Conservation (phyloP, 2,329 filamentous ascomycete species). For the Colletotrichum spinosum region DNA sequence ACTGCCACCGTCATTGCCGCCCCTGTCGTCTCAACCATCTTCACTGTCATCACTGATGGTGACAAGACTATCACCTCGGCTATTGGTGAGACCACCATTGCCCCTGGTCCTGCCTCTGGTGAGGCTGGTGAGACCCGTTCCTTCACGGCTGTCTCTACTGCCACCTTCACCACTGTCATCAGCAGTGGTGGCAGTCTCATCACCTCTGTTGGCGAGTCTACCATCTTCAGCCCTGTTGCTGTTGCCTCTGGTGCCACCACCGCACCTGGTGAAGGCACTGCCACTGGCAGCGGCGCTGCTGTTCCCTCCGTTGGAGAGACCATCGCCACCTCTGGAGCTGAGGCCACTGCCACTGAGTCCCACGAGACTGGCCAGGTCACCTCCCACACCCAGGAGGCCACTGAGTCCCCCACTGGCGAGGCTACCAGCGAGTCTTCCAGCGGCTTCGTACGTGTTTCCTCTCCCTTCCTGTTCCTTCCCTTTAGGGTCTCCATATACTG, state of each 20-base stretch:
- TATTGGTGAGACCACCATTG: conserved; percentile 40
- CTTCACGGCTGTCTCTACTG: conserved; percentile 49
- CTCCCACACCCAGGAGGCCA: conserved; percentile 25
- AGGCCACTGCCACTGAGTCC: conserved; percentile 40
- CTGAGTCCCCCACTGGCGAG: conserved; percentile 18
- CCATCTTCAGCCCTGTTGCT: conserved; percentile 41
- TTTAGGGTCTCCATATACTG: not conserved
- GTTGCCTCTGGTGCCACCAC: conserved; percentile 32
- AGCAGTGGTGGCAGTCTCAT: conserved; percentile 40
- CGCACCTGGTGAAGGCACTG: conserved; percentile 36
- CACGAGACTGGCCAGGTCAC: conserved; percentile 38
- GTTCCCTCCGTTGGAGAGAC: conserved; percentile 39
- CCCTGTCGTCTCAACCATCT: conserved; percentile 30
- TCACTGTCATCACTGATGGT: conserved; percentile 42
- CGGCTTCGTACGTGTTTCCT: conserved; percentile 41
- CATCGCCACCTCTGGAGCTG: conserved; percentile 41
- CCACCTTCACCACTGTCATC: conserved; percentile 41
- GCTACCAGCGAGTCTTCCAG: conserved; percentile 26
- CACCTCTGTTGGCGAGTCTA: conserved; percentile 43
- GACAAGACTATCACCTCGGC: conserved; percentile 53
- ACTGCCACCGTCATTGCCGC: conserved; percentile 26
- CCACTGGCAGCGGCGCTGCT: conserved; percentile 24
- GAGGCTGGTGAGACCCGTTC: conserved; percentile 15
- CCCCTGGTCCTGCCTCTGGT: conserved; percentile 4
- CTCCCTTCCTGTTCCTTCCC: not conserved